Conservation (phyloP, 148 eudicot species). For the Cornus suecica region DNA sequence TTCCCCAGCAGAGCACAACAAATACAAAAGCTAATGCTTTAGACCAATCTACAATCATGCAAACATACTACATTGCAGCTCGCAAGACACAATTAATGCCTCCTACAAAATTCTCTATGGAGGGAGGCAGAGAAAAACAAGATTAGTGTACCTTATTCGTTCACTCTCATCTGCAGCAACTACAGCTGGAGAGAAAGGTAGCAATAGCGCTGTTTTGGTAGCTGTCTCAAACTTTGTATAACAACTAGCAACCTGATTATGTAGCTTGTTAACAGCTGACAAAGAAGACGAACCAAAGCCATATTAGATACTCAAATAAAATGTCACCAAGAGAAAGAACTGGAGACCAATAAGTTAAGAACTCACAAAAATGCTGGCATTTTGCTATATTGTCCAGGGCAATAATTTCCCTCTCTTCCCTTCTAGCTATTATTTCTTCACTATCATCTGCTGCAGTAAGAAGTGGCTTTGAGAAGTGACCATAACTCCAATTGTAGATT, state of each 20-base stretch:
- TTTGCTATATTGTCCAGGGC: conserved; percentile 71
- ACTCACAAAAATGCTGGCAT: conserved; percentile 88
- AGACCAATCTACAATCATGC: background rate
- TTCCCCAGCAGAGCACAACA: background rate
- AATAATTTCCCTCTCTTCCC: conserved; percentile 74
- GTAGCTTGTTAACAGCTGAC: conserved; percentile 72
- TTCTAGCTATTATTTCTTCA: conserved; percentile 63
- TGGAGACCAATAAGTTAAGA: background rate
- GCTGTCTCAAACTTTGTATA: conserved; percentile 84
- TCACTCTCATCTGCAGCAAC: conserved; percentile 87
- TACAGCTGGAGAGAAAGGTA: conserved; percentile 77
- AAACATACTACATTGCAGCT: background rate
- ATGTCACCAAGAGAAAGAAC: background rate
- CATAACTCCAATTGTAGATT: conserved; percentile 94
- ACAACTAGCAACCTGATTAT: conserved; percentile 89
- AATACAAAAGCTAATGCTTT: background rate
- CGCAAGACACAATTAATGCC: background rate
- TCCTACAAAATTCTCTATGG: too few relatives aligned
- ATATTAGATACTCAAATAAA: background rate
- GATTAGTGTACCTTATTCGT: conserved; percentile 59
- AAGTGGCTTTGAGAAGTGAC: conserved; percentile 92
- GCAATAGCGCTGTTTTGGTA: conserved; percentile 64
- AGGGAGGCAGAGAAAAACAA: background rate
- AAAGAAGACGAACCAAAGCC: conserved; percentile 9
- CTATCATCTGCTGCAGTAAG: conserved; percentile 75